Evolutionary conservation across 2,329 filamentous ascomycete species (phyloP).

Genomic region (Microdochium nivale): DNA sequence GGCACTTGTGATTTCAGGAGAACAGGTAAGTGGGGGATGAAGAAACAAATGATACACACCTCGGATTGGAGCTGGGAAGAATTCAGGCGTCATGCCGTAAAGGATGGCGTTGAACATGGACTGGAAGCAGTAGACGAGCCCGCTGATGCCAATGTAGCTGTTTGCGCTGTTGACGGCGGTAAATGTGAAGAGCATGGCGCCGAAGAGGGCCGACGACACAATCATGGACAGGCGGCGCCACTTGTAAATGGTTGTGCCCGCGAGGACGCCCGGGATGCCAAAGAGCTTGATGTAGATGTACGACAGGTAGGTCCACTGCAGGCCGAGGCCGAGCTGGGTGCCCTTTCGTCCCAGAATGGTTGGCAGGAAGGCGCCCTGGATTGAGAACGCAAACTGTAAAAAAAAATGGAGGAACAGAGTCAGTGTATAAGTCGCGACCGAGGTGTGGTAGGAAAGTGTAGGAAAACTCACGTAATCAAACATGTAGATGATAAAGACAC

Average conservation of each 20-base stretch:
- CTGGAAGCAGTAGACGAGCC: conserved; percentile 21
- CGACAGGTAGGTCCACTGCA: conserved; percentile 21
- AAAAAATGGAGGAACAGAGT: not conserved
- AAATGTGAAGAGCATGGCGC: conserved; percentile 15
- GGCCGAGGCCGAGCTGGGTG: conserved; percentile 8
- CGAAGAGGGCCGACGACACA: conserved; percentile 14
- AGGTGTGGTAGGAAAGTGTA: conserved; percentile 10
- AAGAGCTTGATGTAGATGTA: conserved; percentile 25
- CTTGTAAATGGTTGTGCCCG: conserved; percentile 7
- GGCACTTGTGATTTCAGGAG: not conserved
- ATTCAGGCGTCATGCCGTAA: conserved; percentile 9
- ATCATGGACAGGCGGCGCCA: conserved; percentile 13
- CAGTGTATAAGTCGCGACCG: not conserved
- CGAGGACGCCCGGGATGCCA: conserved; percentile 18
- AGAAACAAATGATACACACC: not conserved
- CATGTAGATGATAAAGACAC: conserved; percentile 1
- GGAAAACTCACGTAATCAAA: conserved; percentile 25
- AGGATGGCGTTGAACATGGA: conserved; percentile 11
- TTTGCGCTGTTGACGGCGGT: conserved; percentile 15
- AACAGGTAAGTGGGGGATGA: not conserved
- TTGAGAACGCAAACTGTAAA: conserved; percentile 4
- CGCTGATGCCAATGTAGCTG: conserved; percentile 16
- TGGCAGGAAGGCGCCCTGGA: conserved; percentile 28
- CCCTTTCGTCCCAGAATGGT: conserved; percentile 21
- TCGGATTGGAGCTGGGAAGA: conserved; percentile 3